phyloP scores from a whole-genome alignment of 192 early-diverging fungal genomes.

The Pecoramyces ruminantium region DNA sequence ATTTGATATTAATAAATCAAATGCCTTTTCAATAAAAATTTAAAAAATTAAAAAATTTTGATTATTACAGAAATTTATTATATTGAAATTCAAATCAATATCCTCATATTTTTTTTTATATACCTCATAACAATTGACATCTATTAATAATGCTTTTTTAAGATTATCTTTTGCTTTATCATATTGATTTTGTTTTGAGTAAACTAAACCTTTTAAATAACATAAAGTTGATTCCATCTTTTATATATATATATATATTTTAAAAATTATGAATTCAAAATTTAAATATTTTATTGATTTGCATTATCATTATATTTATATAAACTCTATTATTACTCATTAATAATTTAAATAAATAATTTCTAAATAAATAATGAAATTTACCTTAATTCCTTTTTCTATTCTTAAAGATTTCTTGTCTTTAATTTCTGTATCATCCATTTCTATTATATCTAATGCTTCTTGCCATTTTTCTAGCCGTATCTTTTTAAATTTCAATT shows the following conservation, averaged over 20 bases:
- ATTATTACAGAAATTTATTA: background rate
- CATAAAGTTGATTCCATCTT: slow-evolving; percentile 46
- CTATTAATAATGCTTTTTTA: slow-evolving; percentile 37
- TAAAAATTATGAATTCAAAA: background rate
- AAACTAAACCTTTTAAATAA: slow-evolving; percentile 36
- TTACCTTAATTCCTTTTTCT: slow-evolving; percentile 24
- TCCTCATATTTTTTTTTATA: no score
- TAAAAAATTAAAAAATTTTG: background rate
- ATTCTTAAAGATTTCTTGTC: slow-evolving; percentile 6
- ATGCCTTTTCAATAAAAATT: slow-evolving; percentile 18
- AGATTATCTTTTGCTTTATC: slow-evolving; percentile 35
- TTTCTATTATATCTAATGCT: slow-evolving; percentile 28
- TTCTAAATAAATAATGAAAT: no score
- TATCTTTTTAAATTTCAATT: slow-evolving; percentile 11
- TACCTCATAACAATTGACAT: slow-evolving; percentile 49
- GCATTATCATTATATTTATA: no score
- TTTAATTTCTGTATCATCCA: slow-evolving; percentile 2
- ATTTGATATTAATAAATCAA: slow-evolving; percentile 29
- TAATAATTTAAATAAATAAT: no score
- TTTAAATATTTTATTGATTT: background rate
- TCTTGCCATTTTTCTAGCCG: slow-evolving; percentile 28
- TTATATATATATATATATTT: background rate
- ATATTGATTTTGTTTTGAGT: slow-evolving; percentile 22
- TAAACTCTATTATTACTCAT: no score
- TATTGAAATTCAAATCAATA: no score